Evolutionary conservation across 192 early-diverging fungal species (phyloP).

Genomic region (Coemansia sp.): DNA sequence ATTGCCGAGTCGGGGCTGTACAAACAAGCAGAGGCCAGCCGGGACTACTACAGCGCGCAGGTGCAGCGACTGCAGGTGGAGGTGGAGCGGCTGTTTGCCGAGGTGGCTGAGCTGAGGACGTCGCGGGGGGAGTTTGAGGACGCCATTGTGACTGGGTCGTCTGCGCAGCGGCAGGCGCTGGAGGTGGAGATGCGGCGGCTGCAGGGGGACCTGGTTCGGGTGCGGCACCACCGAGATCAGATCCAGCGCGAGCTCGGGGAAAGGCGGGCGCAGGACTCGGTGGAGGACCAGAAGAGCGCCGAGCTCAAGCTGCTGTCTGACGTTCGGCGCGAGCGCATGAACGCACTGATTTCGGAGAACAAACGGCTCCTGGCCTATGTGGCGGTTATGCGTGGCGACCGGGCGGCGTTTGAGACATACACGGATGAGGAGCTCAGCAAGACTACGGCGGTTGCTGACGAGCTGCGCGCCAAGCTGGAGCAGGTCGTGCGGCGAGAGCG

Average conservation of each 20-base stretch:
- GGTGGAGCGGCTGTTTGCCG: slow-evolving; percentile 40
- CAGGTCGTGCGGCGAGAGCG: slow-evolving; percentile 52
- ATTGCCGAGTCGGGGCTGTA: slow-evolving; percentile 54
- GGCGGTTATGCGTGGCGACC: slow-evolving; percentile 54
- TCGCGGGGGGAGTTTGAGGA: slow-evolving; percentile 48
- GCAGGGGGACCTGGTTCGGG: slow-evolving; percentile 56
- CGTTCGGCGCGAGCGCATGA: slow-evolving; percentile 58
- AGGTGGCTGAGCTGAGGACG: slow-evolving; percentile 42
- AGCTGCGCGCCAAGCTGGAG: slow-evolving; percentile 53
- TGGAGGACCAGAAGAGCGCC: slow-evolving; percentile 47
- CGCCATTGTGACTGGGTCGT: slow-evolving; percentile 32
- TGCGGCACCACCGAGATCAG: slow-evolving; percentile 56
- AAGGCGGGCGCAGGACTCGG: slow-evolving; percentile 41
- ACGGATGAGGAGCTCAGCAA: slow-evolving; percentile 53
- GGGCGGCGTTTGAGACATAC: slow-evolving; percentile 54
- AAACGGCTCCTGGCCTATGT: slow-evolving; percentile 56
- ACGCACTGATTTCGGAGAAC: slow-evolving; percentile 58
- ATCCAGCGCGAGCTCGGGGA: slow-evolving; percentile 53
- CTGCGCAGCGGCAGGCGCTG: slow-evolving; percentile 45
- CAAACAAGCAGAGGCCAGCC: slow-evolving; percentile 49
- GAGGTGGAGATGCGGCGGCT: slow-evolving; percentile 56
- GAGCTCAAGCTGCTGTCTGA: slow-evolving; percentile 55
- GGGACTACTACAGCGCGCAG: slow-evolving; percentile 52
- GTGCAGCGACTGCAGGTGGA: slow-evolving; percentile 50
- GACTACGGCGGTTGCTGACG: slow-evolving; percentile 49